Conservation (phyloP, 2,329 filamentous ascomycete genomes). For the Aspergillus felis region DNA sequence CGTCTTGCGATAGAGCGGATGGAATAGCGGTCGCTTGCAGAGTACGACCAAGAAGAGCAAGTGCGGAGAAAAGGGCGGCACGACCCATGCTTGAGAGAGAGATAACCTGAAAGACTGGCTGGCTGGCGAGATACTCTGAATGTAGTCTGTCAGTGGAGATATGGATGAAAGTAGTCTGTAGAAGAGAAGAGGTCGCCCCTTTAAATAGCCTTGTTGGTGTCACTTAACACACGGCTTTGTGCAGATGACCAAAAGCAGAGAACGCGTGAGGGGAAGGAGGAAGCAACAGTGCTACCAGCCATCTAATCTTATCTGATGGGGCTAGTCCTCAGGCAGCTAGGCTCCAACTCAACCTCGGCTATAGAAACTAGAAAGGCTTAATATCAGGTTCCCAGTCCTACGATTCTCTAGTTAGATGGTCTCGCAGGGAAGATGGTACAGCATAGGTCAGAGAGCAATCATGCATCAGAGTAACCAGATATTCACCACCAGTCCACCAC, state of each 20-base stretch:
- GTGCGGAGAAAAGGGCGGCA: slow-evolving; percentile 8
- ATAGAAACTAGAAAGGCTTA: too few relatives aligned
- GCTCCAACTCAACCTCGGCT: neutral
- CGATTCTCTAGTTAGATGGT: too few relatives aligned
- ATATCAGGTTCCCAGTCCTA: too few relatives aligned
- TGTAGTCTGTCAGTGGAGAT: neutral
- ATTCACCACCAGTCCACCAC: too few relatives aligned
- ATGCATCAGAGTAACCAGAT: too few relatives aligned
- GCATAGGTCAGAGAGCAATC: too few relatives aligned
- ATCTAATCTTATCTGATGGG: slow-evolving; percentile 36
- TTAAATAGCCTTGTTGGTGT: neutral
- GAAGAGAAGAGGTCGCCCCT: neutral
- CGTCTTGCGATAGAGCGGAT: neutral
- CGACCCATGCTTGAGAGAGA: slow-evolving; percentile 4
- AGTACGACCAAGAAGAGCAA: slow-evolving; percentile 3
- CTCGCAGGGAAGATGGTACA: too few relatives aligned
- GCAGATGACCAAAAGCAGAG: slow-evolving; percentile 1
- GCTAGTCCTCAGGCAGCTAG: slow-evolving; percentile 9
- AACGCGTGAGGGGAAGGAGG: neutral
- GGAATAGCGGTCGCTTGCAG: slow-evolving; percentile 9
- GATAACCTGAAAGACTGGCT: neutral
- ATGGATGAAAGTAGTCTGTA: neutral
- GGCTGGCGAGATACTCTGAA: neutral
- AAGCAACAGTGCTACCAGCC: too few relatives aligned
- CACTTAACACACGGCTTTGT: neutral